Evolutionary conservation across 306 rosid species (phyloP).

Genomic region (Gleditsia sinensis): DNA sequence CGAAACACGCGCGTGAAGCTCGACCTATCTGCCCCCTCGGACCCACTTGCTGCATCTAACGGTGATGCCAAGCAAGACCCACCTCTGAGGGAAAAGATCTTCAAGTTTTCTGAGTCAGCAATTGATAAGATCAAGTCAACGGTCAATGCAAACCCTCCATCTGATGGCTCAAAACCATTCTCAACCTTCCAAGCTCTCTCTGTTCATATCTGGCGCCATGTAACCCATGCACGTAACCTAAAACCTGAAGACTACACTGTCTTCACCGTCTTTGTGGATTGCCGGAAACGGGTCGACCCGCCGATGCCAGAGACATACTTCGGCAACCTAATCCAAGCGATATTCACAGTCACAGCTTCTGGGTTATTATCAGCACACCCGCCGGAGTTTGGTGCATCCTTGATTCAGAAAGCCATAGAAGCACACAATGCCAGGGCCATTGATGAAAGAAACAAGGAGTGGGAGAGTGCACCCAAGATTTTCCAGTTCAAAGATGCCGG

Average conservation of each 20-base stretch:
- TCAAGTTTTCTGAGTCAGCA: conserved; percentile 78
- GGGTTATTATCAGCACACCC: conserved; percentile 62
- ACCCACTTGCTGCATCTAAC: conserved; percentile 26
- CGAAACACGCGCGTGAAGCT: conserved; percentile 87
- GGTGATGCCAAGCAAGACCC: conserved; percentile 47
- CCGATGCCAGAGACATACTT: conserved; percentile 87
- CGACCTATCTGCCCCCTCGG: conserved; percentile 60
- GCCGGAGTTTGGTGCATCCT: conserved; percentile 62
- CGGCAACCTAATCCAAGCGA: conserved; percentile 89
- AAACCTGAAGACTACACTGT: conserved; percentile 90
- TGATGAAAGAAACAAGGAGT: conserved; percentile 71
- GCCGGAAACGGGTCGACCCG: conserved; percentile 82
- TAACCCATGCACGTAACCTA: conserved; percentile 69
- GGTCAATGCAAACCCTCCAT: conserved; percentile 47
- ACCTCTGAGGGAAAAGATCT: conserved; percentile 60
- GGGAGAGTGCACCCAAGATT: conserved; percentile 89
- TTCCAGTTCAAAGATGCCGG: conserved; percentile 93
- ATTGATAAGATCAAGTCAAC: conserved; percentile 80
- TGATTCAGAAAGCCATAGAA: conserved; percentile 73
- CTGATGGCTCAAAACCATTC: conserved; percentile 75
- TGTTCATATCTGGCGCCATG: conserved; percentile 88
- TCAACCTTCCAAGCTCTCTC: conserved; percentile 91
- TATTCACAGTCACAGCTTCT: conserved; percentile 71
- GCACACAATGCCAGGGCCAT: conserved; percentile 58
- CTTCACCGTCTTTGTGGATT: conserved; percentile 89